Conservation (phyloP, 169 alveolate genomes). For the Babesia divergens region DNA sequence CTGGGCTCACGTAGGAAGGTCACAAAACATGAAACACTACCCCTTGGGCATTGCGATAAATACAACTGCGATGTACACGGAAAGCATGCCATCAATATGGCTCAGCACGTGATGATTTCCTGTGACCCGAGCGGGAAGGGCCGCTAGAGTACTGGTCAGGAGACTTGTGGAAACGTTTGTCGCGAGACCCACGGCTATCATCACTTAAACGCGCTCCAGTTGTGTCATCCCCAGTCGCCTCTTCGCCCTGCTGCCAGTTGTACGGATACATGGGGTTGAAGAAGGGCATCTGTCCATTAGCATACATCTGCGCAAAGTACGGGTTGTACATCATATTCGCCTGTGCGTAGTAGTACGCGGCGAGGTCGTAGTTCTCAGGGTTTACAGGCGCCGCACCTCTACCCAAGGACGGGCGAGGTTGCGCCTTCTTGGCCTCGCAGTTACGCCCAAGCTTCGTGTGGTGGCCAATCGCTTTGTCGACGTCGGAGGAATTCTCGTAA, state of each 20-base stretch:
- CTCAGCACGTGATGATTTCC: conserved; percentile 25
- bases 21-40: too few species aligned
- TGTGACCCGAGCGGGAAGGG: conserved; percentile 18
- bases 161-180: conserved; percentile 19
- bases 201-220: not conserved
- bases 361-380: conserved; percentile 32
- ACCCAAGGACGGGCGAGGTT: conserved; percentile 69
- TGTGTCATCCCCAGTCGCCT: not conserved
- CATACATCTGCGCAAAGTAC: conserved; percentile 58
- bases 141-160: conserved; percentile 18
- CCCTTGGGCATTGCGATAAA: too few species aligned
- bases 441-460: conserved; percentile 82
- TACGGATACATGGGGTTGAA: conserved; percentile 35
- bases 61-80: not conserved
- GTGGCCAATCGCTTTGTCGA: conserved; percentile 76
- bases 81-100: conserved; percentile 4
- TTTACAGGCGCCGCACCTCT: conserved; percentile 5
- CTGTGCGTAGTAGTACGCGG: conserved; percentile 63
- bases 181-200: not conserved
- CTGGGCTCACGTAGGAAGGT: too few species aligned
- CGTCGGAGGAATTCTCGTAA: conserved; percentile 77
- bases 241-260: conserved; percentile 25
- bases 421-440: conserved; percentile 88
- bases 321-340: conserved; percentile 64
- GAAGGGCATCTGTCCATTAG: conserved; percentile 36